Evolutionary conservation across 306 rosid species (phyloP).

Genomic region (Acacia crassicarpa): DNA sequence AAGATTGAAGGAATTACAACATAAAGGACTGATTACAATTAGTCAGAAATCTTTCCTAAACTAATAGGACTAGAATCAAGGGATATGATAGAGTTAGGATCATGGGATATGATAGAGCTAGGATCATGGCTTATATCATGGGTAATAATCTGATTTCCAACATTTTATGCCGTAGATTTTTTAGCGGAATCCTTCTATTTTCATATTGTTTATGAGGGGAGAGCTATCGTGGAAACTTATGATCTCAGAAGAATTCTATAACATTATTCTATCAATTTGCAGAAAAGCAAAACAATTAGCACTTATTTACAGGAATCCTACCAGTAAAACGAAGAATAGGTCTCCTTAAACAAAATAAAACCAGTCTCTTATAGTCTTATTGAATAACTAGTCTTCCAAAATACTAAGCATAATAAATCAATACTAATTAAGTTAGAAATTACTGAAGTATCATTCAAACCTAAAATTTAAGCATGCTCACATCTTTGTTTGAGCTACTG

Average conservation of each 20-base stretch:
- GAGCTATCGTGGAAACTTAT: not conserved
- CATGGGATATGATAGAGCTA: too few relatives aligned
- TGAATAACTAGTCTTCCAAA: not conserved
- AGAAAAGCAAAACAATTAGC: not conserved
- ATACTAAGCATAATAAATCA: not conserved
- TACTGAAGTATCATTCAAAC: not conserved
- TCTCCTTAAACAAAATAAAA: not conserved
- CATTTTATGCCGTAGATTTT: slow-evolving; percentile 10
- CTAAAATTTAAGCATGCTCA: not conserved
- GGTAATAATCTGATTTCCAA: too few relatives aligned
- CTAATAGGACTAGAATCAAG: too few relatives aligned
- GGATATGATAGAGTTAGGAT: too few relatives aligned
- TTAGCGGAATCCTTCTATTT: not conserved
- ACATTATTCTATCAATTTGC: not conserved
- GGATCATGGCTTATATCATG: too few relatives aligned
- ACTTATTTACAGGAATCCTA: not conserved
- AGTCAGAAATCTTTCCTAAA: too few relatives aligned
- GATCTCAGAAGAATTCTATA: not conserved
- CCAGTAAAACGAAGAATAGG: not conserved
- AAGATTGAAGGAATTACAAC: too few relatives aligned
- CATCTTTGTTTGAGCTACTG: not conserved
- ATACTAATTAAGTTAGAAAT: not conserved
- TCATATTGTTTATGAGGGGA: not conserved
- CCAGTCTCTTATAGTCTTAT: not conserved
- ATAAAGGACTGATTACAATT: too few relatives aligned